A percentile compares a stretch with the other conserved stretches of the same genome.
These are phyloP conservation scores for Marchantia paleacea DNA, from an alignment of 225 moss, liverwort and hornwort species.

Conservation along the genomic window DNA sequence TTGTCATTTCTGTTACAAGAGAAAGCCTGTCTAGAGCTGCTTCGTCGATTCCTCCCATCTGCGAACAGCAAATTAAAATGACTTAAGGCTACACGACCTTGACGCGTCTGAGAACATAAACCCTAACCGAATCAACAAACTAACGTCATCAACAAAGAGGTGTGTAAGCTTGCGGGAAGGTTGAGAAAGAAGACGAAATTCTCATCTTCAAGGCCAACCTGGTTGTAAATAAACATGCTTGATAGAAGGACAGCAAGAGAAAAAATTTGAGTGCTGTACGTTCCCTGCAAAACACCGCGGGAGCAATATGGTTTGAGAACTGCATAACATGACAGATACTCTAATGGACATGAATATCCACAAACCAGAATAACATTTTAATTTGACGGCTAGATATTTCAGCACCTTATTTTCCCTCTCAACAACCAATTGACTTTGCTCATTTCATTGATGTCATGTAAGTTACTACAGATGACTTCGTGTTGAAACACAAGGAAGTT, in stretches of 20 bases:
- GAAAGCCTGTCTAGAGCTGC: constrained; percentile 83
- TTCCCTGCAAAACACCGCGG: constrained; percentile 50
- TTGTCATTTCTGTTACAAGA: constrained; percentile 93
- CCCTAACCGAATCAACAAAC: neutral
- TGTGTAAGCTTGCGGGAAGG: neutral
- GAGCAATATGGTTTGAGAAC: neutral
- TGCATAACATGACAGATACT: too few relatives aligned
- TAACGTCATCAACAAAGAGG: neutral
- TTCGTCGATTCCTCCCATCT: constrained; percentile 98
- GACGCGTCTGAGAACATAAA: neutral
- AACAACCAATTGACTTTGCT: too few relatives aligned
- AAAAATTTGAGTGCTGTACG: constrained; percentile 94
- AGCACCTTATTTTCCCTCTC: too few relatives aligned
- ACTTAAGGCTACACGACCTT: neutral
- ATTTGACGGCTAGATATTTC: too few relatives aligned
- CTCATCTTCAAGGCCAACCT: constrained; percentile 39
- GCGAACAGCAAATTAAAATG: constrained; percentile 1
- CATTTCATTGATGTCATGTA: too few relatives aligned
- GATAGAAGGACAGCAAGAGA: constrained; percentile 82
- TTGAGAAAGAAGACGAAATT: neutral
- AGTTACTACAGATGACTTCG: too few relatives aligned
- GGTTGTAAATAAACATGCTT: constrained; percentile 94
- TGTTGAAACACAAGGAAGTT: too few relatives aligned
- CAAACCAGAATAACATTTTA: too few relatives aligned
- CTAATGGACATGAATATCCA: too few relatives aligned